Conservation (phyloP, 768 basidiomycete species). For the Neoboletus magnificus region DNA sequence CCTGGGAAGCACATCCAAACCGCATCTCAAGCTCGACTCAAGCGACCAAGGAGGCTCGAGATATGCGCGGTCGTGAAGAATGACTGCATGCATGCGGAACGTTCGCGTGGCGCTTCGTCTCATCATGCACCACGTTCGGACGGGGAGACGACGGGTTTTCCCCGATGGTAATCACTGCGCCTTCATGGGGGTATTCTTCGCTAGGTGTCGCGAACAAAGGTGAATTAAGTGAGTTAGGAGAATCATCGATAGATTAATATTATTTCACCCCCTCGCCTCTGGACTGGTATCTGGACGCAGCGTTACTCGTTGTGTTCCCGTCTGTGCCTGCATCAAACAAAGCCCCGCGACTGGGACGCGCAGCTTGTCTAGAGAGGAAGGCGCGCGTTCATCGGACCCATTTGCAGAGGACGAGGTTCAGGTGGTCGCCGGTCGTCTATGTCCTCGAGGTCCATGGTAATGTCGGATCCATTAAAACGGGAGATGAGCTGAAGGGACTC, state of each 20-base stretch:
- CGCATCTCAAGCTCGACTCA: constrained; percentile 38
- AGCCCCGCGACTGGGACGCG: background rate
- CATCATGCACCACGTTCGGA: constrained; percentile 8
- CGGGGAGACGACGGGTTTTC: constrained; percentile 24
- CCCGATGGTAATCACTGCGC: constrained; percentile 28
- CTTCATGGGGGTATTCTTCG: constrained; percentile 28
- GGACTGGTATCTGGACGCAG: background rate
- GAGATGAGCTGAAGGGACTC: constrained; percentile 82
- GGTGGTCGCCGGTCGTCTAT: constrained; percentile 47
- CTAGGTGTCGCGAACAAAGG: constrained; percentile 22
- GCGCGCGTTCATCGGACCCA: constrained; percentile 27
- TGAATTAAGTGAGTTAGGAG: constrained; percentile 29
- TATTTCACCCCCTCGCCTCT: constrained; percentile 22
- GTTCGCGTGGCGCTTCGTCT: constrained; percentile 14
- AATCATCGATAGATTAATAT: constrained; percentile 29
- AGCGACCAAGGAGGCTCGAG: constrained; percentile 39
- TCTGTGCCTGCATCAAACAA: constrained; percentile 8
- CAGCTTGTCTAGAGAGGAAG: constrained; percentile 25
- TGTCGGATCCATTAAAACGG: constrained; percentile 74
- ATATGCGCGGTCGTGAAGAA: constrained; percentile 7
- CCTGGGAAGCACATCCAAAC: constrained; percentile 46
- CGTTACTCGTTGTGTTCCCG: background rate
- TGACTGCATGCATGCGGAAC: background rate
- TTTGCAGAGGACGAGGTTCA: constrained; percentile 14
- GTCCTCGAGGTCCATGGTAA: constrained; percentile 67